Evolutionary conservation across 2,329 filamentous ascomycete species (phyloP), one percentile per base, ranked within the genome.

Genomic region (Periglandula ipomoeae): DNA sequence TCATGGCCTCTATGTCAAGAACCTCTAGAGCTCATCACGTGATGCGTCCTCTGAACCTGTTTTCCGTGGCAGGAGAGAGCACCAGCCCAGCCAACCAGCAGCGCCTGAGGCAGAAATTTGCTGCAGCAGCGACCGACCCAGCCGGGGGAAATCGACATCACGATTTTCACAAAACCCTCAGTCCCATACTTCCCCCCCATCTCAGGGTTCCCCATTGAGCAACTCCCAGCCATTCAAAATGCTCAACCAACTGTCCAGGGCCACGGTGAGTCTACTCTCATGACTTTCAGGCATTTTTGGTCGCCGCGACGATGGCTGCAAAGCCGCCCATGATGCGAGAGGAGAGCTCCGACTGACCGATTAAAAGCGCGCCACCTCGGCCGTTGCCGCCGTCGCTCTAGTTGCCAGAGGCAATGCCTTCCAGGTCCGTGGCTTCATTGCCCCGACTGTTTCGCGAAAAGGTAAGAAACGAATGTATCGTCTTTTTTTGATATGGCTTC

Each of bases 371-470:
- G 71, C 71, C 69, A 63, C 71, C 61, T 70, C 71, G 65, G 69
- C 70, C 64, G 67, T 72, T 65, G 69, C 71, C 65, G 60, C 62
- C 67, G 74, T 64, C 62, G 73, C 61, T 70, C 73, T 64, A 65
- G 67, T 64, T 67, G 69, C 61, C 50, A 60, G 59, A 57, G 55
- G 53, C 53, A 62, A 62, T 61, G 58, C 70, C 58, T 66, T 69
- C 63, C 73, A 74, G 65, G 66, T 69, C 63, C 74, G 78, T 64
- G 70, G 70, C 61, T 81, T 81, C 65, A 78, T 81, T 60, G 76
- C 73, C 61, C 78, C 78, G 54, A 81, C 78, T 47, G 72, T 79
- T 58, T 76, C 77, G 55, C 73, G 78, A 65, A 73, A 76, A 76
- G 78, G 78, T 82, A 75, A 68, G 78, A 69, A n/a, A 51, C 24